Base-by-base conservation (phyloP, 2,329 filamentous ascomycete genomes). In the Aspergillus sp. region DNA sequence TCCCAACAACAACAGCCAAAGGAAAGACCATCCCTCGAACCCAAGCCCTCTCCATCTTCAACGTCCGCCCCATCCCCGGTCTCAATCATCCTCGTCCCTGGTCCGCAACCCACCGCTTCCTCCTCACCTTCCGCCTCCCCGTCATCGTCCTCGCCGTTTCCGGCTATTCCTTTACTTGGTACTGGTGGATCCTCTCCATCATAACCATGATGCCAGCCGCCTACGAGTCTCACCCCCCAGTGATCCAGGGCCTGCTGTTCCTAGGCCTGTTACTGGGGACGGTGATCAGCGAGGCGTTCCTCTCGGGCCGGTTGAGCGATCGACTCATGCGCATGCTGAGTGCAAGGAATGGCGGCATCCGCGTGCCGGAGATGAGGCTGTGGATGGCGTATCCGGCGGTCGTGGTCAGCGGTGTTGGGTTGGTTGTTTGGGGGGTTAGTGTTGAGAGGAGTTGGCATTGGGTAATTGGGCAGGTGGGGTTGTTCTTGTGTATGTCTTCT, bases 121-220 rank as follows among this genome's bases (percentile, higher is more conserved):
- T 76, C 45, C 74, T 78, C 58, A 80, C 79, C 2, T 85, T 81
- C 65, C 76, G 75, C 57, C 81, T 78, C 63, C 73, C 76, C 2
- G 77, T 76, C 4, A 76, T 85, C 1, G 72, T 76, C 0, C 70
- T 85, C 9, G 69, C 78, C 2, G 75, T 85, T 4, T 60, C 81
- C 9, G 75, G 77, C 9, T 86, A 83, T 69, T 81, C 77, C 63
- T 85, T 84, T 62, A 68, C 75, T 2, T 84, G 82, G 79, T 86
- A 85, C 66, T 86, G 82, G 82, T 85, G 83, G 82, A 74, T 84
- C 5, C 62, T 84, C 11, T 80, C 79, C 0, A 76, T 84, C 20
- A 80, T 85, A 56, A 84, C 82, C 2, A 78, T 83, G 73, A 72
- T 83, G 3, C 83, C 83, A 0, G 75, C 78, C 2, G 84, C 83